Base-by-base conservation (phyloP, 2,329 filamentous ascomycete species). In the Xylariomycetidae sp. region DNA sequence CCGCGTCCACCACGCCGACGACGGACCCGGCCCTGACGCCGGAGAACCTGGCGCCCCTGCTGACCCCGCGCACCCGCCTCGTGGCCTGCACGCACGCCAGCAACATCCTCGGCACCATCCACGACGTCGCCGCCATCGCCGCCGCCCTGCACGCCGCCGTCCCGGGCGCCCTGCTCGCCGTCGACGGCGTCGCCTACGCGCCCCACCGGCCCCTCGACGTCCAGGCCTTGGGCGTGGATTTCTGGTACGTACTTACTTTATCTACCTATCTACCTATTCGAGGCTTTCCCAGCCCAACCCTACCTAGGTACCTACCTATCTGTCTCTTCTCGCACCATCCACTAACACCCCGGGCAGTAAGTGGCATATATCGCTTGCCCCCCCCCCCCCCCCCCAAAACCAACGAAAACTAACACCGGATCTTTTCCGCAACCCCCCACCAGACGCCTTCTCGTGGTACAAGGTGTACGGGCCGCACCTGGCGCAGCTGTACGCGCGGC, bases 391-490 rank as follows among this genome's bases (percentile, higher is more conserved):
- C n/a, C n/a, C n/a, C n/a, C n/a, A n/a, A n/a, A n/a, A n/a, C n/a
- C n/a, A n/a, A n/a, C n/a, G n/a, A n/a, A n/a, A n/a, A n/a, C n/a
- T n/a, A n/a, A n/a, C n/a, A n/a, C n/a, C n/a, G n/a, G n/a, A n/a
- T n/a, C n/a, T n/a, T n/a, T n/a, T n/a, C n/a, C n/a, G n/a, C n/a
- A n/a, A n/a, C n/a, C n/a, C n/a, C n/a, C n/a, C n/a, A n/a, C n/a
- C n/a, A n/a, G n/a, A 89, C 55, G 61, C 69, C n/a, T 86, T 89
- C 52, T 79, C 72, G 1, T 89, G 83, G 84, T 89, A 89, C 60
- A 90, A 90, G 55, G 75, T 88, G 2, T 89, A 83, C 50, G 85
- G 84, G 0, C 84, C 85, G 1, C 85, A 89, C 46, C 67, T 88
- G 2, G 70, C 82, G 0, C 72, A 81, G 42, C 62, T 90, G 1